These are phyloP conservation scores for Podaxis sp. DNA, from an alignment of 768 basidiomycete genomes.

Conservation along the genomic window DNA sequence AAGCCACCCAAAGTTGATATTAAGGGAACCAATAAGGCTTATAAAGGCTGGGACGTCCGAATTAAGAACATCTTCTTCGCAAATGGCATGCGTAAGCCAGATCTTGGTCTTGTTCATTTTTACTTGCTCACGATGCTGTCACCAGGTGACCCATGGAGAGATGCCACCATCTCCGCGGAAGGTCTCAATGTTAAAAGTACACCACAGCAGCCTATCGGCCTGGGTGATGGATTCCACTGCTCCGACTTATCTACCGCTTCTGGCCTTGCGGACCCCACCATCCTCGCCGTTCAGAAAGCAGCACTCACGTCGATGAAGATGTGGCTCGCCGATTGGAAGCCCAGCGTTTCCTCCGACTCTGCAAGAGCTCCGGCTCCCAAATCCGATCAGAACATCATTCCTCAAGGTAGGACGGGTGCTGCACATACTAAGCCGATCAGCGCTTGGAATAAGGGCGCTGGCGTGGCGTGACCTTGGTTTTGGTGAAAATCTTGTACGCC, in stretches of 20 bases:
- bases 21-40: constrained; percentile 43
- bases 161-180: constrained; percentile 64
- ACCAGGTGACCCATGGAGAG: constrained; percentile 72
- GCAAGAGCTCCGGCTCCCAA: constrained; percentile 2
- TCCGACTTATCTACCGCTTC: constrained; percentile 51
- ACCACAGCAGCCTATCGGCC: constrained; percentile 51
- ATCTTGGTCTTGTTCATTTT: background rate
- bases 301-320: constrained; percentile 51
- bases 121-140: background rate
- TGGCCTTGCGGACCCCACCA: constrained; percentile 47
- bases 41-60: constrained; percentile 63
- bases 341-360: constrained; percentile 4
- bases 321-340: constrained; percentile 55
- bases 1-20: constrained; percentile 44
- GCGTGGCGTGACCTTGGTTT: constrained; percentile 3
- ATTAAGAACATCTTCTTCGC: constrained; percentile 65
- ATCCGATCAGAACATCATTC: background rate
- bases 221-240: constrained; percentile 67
- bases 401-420: background rate
- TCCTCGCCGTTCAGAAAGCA: constrained; percentile 52
- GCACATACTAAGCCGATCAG: constrained; percentile 15
- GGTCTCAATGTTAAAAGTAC: constrained; percentile 47
- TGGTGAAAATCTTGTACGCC: background rate
- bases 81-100: constrained; percentile 59
- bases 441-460: constrained; percentile 16